Percentiles rank a stretch among this genome's conserved stretches.
Conservation (phyloP, 1,139 yeast genomes). For the Yamadazyma trypodendri region DNA sequence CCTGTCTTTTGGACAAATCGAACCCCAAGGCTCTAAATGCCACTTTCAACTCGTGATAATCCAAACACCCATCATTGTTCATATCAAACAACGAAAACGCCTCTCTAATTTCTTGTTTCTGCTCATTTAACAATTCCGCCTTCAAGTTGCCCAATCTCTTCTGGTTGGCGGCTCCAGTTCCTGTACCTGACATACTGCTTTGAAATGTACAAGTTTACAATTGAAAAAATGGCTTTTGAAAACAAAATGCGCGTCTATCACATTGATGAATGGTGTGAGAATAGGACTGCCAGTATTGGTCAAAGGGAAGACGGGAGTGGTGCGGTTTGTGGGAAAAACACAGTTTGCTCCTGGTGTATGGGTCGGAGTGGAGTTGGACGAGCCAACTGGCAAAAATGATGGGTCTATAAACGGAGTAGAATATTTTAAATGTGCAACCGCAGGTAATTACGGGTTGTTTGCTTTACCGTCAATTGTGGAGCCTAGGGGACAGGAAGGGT, state of each 20-base stretch:
- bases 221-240: neutral
- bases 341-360: conserved; percentile 65
- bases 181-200: neutral
- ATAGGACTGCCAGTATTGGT: conserved; percentile 46
- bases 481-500: too few relatives aligned
- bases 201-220: conserved; percentile 1
- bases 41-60: conserved; percentile 88
- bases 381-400: conserved; percentile 71
- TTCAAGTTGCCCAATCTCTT: conserved; percentile 38
- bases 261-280: conserved; percentile 5
- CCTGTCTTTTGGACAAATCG: conserved; percentile 77
- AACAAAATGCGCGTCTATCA: too few relatives aligned
- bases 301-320: conserved; percentile 41
- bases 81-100: conserved; percentile 92
- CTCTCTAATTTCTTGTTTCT: conserved; percentile 87
- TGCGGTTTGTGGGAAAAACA: conserved; percentile 53
- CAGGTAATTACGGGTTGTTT: conserved; percentile 57
- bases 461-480: conserved; percentile 34
- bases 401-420: conserved; percentile 66
- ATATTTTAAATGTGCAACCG: conserved; percentile 56
- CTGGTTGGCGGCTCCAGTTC: conserved; percentile 9
- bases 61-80: conserved; percentile 87
- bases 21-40: conserved; percentile 95
- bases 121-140: conserved; percentile 79
- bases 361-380: conserved; percentile 75